Evolutionary conservation across 352 stramenopile genomes (phyloP).

Genomic region (Globisporangium paroecandrum): DNA sequence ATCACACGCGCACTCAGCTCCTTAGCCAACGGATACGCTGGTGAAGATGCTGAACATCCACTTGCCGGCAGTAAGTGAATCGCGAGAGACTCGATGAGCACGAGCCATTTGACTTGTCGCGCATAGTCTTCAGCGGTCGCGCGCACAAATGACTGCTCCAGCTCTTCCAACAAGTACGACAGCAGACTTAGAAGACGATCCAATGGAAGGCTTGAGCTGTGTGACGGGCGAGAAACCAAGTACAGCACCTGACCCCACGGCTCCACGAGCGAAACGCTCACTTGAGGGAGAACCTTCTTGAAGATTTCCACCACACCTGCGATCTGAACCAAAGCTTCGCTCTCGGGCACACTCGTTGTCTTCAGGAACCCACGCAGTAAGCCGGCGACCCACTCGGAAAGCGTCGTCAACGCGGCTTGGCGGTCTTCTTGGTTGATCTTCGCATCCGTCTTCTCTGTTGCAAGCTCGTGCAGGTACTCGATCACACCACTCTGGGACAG

Average conservation of each 20-base stretch:
- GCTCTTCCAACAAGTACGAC: slow-evolving; percentile 39
- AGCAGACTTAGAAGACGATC: slow-evolving; percentile 23
- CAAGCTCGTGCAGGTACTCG: slow-evolving; percentile 27
- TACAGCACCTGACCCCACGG: slow-evolving; percentile 63
- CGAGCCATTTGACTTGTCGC: slow-evolving; percentile 72
- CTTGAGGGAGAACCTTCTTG: slow-evolving; percentile 40
- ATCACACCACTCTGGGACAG: slow-evolving; percentile 31
- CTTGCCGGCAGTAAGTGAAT: slow-evolving; percentile 40
- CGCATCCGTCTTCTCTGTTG: slow-evolving; percentile 33
- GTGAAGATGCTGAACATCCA: slow-evolving; percentile 2
- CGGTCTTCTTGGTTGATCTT: slow-evolving; percentile 56
- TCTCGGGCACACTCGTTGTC: slow-evolving; percentile 16
- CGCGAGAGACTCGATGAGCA: slow-evolving; percentile 46
- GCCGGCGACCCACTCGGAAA: slow-evolving; percentile 50
- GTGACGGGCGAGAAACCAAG: slow-evolving; percentile 35
- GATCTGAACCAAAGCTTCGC: slow-evolving; percentile 16
- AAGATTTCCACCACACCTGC: slow-evolving; percentile 31
- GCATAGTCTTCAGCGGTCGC: slow-evolving; percentile 66
- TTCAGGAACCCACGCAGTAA: slow-evolving; percentile 43
- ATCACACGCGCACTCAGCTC: slow-evolving; percentile 31
- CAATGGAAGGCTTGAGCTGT: slow-evolving; percentile 13
- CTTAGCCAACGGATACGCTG: slow-evolving; percentile 15
- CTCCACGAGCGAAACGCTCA: slow-evolving; percentile 55
- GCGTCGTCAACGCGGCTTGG: slow-evolving; percentile 48
- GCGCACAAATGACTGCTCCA: slow-evolving; percentile 55